Evolutionary conservation across 164 flowering plant species (phyloP).

Genomic region (Tetrastigma voinierianum): DNA sequence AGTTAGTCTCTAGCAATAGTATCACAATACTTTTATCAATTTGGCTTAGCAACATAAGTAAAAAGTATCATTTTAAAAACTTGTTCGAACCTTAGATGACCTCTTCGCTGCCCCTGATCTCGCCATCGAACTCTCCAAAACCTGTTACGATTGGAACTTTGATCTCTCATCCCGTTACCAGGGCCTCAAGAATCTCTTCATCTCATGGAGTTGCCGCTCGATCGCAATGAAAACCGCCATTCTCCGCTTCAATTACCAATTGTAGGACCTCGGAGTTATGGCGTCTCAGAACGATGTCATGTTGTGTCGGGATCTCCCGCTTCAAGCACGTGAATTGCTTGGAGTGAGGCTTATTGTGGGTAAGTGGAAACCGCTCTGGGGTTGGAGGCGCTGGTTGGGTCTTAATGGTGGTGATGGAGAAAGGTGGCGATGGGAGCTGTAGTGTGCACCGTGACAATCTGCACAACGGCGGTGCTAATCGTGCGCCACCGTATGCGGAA

Average conservation of each 20-base stretch:
- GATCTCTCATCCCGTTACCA: constrained; percentile 11
- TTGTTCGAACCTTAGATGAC: constrained; percentile 17
- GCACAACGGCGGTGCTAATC: no score
- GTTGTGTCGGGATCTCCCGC: neutral
- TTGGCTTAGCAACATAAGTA: no score
- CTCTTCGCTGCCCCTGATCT: constrained; percentile 11
- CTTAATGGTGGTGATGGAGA: constrained; percentile 60
- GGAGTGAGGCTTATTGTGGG: neutral
- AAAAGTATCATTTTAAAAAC: no score
- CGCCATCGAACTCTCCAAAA: constrained; percentile 2
- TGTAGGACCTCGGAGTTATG: constrained; percentile 24
- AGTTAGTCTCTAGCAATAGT: no score
- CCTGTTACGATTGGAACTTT: constrained; percentile 19
- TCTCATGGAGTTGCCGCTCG: constrained; percentile 39
- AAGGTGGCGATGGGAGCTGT: constrained; percentile 25
- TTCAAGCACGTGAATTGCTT: neutral
- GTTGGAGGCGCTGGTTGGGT: constrained; percentile 69
- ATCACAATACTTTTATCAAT: no score
- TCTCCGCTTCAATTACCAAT: constrained; percentile 9
- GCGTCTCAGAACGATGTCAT: constrained; percentile 10
- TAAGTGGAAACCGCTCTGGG: constrained; percentile 39
- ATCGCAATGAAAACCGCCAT: constrained; percentile 20
- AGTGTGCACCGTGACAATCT: no score
- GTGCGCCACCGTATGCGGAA: no score
- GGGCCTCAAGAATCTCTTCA: constrained; percentile 17